Base-by-base conservation (phyloP, 2,329 filamentous ascomycete species). In the Cladophialophora yegresii region DNA sequence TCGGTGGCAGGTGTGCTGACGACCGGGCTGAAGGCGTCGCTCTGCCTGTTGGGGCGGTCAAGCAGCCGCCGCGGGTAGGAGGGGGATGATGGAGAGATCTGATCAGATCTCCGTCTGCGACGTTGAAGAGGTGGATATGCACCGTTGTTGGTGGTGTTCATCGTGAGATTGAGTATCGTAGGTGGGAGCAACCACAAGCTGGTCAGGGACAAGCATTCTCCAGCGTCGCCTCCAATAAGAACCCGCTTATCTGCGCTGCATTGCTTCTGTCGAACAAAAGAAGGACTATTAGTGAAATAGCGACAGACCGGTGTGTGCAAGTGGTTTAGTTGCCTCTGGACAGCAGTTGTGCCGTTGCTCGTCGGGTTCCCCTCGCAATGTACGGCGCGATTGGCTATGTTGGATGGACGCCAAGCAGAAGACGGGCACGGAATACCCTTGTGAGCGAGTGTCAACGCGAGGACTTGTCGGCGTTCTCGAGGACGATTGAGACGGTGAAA, bases 1-100 rank as follows among this genome's bases (percentile, higher is more conserved):
- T 66, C 67, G 30, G 63, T 69, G 12, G 61, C 61, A n/a, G 66
- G 64, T 9, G 63, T 54, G 43, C 56, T 47, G 23, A 67, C 69
- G 7, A 36, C 49, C 1, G 70, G 67, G 32, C 67, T 69, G 33
- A 69, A 33, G 13, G 51, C 53, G 28, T 70, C 68, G 56, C 60
- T 65, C 36, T 62, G 53, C 49, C 64, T 62, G 47, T 63, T 66
- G 28, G 63, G 58, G 50, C 68, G 66, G 50, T 68, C 68, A 59
- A 64, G 13, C 32, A 62, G 51, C 58, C 68, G 66, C 47, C 70
- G 59, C 20, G 65, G 53, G 45, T 63, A 65, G 22, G 62, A 58
- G 28, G 70, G 69, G 33, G 69, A 71, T 32, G 63, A 67, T 12
- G 69, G 70, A 10, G 68, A 70, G 36, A 62, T 23, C 32, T 70